Evolutionary conservation across 2,329 filamentous ascomycete species (phyloP).

Genomic region (Colletotrichum sp.): DNA sequence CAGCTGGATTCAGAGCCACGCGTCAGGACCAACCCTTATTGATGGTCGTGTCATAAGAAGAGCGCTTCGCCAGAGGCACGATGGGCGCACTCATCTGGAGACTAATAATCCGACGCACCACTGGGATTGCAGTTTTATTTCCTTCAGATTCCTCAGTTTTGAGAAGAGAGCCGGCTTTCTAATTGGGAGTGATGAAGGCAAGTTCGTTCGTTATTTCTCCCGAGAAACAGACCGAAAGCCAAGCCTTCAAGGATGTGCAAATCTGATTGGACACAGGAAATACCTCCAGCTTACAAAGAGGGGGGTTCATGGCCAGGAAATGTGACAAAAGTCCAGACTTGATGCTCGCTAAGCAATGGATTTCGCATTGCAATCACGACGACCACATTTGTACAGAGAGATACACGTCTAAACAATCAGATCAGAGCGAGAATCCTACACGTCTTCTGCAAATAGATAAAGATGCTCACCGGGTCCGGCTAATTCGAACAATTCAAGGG

Average conservation of each 20-base stretch:
- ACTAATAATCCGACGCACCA: no score
- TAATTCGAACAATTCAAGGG: not conserved
- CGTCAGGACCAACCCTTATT: no score
- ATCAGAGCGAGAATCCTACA: not conserved
- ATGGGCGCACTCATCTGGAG: no score
- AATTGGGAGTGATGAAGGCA: no score
- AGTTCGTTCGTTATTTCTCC: no score
- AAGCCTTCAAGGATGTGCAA: not conserved
- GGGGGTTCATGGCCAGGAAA: not conserved
- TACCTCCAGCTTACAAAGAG: not conserved
- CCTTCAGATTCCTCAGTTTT: no score
- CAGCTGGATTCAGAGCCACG: no score
- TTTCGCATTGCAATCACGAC: not conserved
- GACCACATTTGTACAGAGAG: not conserved
- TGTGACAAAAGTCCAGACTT: not conserved
- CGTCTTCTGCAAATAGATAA: not conserved
- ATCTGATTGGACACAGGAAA: not conserved
- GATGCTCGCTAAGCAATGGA: not conserved
- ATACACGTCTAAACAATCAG: not conserved
- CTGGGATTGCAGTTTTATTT: no score
- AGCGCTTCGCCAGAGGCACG: no score
- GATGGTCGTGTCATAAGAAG: no score
- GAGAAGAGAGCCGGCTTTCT: no score
- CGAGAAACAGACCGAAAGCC: no score
- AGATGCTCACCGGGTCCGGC: not conserved